These are phyloP conservation scores for Pythium folliculosum DNA, from an alignment of 352 stramenopile species.

Conservation along the genomic window DNA sequence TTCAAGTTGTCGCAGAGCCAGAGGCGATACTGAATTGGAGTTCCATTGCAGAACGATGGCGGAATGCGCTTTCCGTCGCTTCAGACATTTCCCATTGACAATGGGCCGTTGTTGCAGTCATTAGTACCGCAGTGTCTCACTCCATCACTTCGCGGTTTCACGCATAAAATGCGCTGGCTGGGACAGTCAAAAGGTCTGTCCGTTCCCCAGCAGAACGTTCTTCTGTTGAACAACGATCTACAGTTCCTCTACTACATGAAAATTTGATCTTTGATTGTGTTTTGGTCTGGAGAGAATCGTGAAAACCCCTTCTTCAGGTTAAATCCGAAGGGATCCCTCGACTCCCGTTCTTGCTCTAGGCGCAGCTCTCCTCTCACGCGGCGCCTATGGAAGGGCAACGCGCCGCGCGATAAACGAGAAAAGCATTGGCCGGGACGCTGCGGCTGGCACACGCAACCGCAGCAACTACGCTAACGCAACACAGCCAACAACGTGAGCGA, in stretches of 20 bases:
- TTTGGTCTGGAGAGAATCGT: slow-evolving; percentile 51
- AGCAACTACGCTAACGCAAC: background rate
- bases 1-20: slow-evolving; percentile 6
- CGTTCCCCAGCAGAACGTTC: background rate
- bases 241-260: background rate
- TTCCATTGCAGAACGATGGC: background rate
- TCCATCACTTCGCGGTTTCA: background rate
- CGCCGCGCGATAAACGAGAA: slow-evolving; percentile 22
- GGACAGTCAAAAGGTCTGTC: background rate
- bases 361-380: slow-evolving; percentile 24
- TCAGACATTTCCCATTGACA: too few species aligned
- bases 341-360: slow-evolving; percentile 47
- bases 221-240: background rate
- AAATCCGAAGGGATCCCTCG: slow-evolving; percentile 56
- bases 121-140: background rate
- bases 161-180: background rate
- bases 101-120: background rate
- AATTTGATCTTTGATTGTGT: background rate
- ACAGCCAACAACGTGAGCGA: background rate
- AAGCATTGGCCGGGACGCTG: slow-evolving; percentile 27
- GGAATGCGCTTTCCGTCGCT: background rate
- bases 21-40: background rate
- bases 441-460: background rate
- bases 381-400: slow-evolving; percentile 30
- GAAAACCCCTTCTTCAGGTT: slow-evolving; percentile 58